phyloP scores from a whole-genome alignment of 2,329 filamentous ascomycete genomes.

The Hypocreales sp. region DNA sequence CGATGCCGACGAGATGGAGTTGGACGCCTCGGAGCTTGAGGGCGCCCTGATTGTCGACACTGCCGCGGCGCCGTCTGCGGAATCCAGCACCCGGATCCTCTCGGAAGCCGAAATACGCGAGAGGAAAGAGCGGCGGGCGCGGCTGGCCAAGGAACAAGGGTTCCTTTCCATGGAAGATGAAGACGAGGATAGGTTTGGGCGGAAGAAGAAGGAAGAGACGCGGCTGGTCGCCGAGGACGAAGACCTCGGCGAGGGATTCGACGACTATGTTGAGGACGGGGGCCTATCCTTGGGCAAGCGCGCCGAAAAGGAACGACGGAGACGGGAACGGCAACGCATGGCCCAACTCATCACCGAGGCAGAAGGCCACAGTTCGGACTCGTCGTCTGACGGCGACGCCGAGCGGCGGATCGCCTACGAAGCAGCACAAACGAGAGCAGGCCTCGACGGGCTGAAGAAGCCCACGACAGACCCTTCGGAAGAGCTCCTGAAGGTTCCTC shows the following conservation, averaged over 20 bases:
- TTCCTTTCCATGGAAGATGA: constrained; percentile 49
- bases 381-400: constrained; percentile 53
- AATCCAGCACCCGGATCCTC: constrained; percentile 40
- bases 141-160: constrained; percentile 54
- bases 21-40: constrained; percentile 46
- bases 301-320: constrained; percentile 57
- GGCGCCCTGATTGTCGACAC: constrained; percentile 49
- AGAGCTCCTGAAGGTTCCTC: constrained; percentile 39
- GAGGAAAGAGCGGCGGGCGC: constrained; percentile 78
- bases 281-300: constrained; percentile 63
- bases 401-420: constrained; percentile 73
- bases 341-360: constrained; percentile 69
- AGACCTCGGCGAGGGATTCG: constrained; percentile 84
- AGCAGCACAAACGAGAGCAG: constrained; percentile 68
- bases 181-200: constrained; percentile 23
- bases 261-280: constrained; percentile 79
- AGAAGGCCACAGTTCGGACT: constrained; percentile 48
- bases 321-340: constrained; percentile 60
- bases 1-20: constrained; percentile 34
- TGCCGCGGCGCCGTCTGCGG: constrained; percentile 14
- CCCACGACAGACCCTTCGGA: constrained; percentile 18
- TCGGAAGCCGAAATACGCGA: constrained; percentile 76
- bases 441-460: constrained; percentile 58
- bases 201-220: constrained; percentile 51
- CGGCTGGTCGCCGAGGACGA: constrained; percentile 76